Percentiles rank a stretch among this genome's conserved stretches.
phyloP scores from a whole-genome alignment of 306 rosid species.

The Nissolia schottii region DNA sequence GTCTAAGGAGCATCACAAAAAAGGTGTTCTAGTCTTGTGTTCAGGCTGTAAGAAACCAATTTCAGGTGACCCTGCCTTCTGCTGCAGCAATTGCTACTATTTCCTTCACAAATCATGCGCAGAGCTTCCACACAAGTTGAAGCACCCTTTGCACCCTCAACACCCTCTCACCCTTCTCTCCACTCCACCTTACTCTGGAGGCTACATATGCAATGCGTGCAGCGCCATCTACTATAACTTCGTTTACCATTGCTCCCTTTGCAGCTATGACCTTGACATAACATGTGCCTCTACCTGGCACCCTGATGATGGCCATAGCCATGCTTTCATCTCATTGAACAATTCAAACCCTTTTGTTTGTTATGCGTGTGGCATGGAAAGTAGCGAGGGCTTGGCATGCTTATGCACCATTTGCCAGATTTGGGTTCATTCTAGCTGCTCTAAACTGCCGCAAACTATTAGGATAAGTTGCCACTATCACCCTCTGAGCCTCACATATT shows the following conservation, averaged over 20 bases:
- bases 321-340: background rate
- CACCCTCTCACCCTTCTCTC: constrained; percentile 6
- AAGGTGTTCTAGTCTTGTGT: background rate
- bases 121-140: background rate
- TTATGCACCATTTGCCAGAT: background rate
- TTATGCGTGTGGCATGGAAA: background rate
- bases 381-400: background rate
- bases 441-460: background rate
- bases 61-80: background rate
- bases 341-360: background rate
- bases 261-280: background rate
- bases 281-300: background rate
- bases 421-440: background rate
- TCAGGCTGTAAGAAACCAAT: background rate
- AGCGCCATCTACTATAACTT: background rate
- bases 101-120: constrained; percentile 7
- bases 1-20: background rate
- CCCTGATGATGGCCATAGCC: background rate
- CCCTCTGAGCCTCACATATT: background rate
- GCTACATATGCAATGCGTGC: background rate
- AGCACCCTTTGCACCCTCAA: background rate
- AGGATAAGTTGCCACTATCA: background rate
- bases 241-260: background rate
- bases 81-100: background rate
- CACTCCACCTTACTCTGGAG: background rate